Conservation (phyloP, 768 basidiomycete species). For the Tulasnella sp. region DNA sequence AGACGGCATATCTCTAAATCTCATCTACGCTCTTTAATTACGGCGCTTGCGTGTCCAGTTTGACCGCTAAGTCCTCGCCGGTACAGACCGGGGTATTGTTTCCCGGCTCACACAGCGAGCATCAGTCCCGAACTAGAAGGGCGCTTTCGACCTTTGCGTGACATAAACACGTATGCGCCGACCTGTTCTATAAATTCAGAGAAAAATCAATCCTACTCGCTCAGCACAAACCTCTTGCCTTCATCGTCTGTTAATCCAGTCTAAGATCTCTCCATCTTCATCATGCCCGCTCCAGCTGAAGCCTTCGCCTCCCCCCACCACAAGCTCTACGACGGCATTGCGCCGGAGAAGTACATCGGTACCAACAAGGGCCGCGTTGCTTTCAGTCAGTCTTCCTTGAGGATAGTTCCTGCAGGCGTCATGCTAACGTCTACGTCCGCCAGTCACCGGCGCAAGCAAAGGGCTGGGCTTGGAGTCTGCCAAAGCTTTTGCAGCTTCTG, state of each 20-base stretch:
- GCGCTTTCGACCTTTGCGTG: neutral
- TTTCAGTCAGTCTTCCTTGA: neutral
- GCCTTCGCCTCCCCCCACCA: slow-evolving; percentile 1
- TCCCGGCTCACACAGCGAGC: neutral
- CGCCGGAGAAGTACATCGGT: slow-evolving; percentile 12
- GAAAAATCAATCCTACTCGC: neutral
- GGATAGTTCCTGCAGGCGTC: neutral
- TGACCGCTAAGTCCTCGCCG: neutral
- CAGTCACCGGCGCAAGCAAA: slow-evolving; percentile 32
- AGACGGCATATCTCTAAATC: neutral
- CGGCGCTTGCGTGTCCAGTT: neutral
- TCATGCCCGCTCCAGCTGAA: slow-evolving; percentile 24
- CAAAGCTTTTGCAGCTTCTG: slow-evolving; percentile 24
- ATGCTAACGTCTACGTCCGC: neutral
- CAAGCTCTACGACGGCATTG: slow-evolving; percentile 24
- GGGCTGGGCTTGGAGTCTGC: slow-evolving; percentile 32
- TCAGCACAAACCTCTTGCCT: neutral
- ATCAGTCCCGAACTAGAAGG: neutral
- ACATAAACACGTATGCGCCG: neutral
- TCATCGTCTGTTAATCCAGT: neutral
- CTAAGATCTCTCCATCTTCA: neutral
- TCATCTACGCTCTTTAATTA: neutral
- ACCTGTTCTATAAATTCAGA: neutral
- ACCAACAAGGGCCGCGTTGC: slow-evolving; percentile 21
- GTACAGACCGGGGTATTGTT: neutral